Conservation (phyloP, 164 flowering plant genomes). For the Piper betle region DNA sequence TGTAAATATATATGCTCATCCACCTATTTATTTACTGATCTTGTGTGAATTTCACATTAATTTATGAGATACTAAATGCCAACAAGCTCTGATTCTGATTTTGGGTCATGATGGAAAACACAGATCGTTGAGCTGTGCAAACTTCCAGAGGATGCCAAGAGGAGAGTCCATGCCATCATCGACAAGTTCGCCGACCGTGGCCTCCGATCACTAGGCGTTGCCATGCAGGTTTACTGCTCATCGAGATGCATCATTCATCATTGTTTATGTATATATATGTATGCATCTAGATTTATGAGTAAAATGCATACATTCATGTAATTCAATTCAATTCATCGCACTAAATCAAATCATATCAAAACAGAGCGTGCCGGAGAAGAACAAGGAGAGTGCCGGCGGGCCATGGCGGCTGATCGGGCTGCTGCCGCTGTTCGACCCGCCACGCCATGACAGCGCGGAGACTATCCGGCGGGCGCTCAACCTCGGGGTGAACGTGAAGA, state of each 20-base stretch:
- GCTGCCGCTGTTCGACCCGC: constrained; percentile 24
- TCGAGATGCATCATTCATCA: neutral
- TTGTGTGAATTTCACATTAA: too few relatives aligned
- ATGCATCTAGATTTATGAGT: too few relatives aligned
- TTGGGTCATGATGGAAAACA: too few relatives aligned
- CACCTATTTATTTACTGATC: too few relatives aligned
- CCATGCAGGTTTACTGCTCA: constrained; percentile 12
- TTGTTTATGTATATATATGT: neutral
- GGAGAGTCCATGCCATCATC: constrained; percentile 17
- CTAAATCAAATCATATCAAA: too few relatives aligned
- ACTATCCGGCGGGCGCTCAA: constrained; percentile 19
- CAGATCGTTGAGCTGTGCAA: constrained; percentile 25
- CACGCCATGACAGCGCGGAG: constrained; percentile 23
- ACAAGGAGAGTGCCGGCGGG: constrained; percentile 19
- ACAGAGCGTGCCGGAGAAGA: constrained; percentile 22
- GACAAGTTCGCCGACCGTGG: constrained; percentile 29
- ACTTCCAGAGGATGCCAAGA: constrained; percentile 11
- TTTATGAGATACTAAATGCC: too few relatives aligned
- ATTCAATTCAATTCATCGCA: too few relatives aligned
- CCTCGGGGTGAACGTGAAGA: constrained; percentile 25
- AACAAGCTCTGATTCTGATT: too few relatives aligned
- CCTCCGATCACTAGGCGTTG: constrained; percentile 22
- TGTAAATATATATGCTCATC: neutral
- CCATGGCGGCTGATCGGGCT: constrained; percentile 24
- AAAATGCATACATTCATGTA: too few relatives aligned